A percentile compares a stretch with the other conserved stretches of the same genome.
Conservation (phyloP, 148 eudicot genomes). For the Dysphania ambrosioides region DNA sequence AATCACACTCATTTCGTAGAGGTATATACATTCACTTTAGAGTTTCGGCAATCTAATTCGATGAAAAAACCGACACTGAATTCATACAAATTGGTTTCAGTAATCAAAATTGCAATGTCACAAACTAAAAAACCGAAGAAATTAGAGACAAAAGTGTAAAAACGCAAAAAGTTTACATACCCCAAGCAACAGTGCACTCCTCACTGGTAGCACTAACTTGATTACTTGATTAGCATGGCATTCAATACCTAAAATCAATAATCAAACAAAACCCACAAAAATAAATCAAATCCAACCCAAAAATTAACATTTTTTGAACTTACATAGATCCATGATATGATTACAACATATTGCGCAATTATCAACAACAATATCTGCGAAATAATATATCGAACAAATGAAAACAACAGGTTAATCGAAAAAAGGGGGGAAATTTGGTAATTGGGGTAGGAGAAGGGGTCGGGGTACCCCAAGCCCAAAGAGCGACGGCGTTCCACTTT, state of each 20-base stretch:
- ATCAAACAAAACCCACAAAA: not conserved
- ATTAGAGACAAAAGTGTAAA: not conserved
- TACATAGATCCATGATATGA: conserved; percentile 94
- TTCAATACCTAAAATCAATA: conserved; percentile 60
- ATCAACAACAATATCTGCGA: conserved; percentile 79
- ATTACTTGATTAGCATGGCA: conserved; percentile 97
- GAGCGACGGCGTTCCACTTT: conserved; percentile 96
- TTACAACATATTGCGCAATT: conserved; percentile 92
- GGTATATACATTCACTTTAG: no score
- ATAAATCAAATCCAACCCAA: not conserved
- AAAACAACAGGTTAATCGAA: not conserved
- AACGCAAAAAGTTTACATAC: conserved; percentile 35
- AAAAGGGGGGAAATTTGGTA: not conserved
- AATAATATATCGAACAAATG: not conserved
- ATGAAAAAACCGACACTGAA: not conserved
- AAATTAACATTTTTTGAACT: conserved; percentile 23
- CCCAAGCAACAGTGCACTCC: conserved; percentile 98
- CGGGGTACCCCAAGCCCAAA: conserved; percentile 85
- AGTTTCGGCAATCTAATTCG: not conserved
- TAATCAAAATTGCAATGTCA: not conserved
- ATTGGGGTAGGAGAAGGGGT: not conserved
- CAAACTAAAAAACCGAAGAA: not conserved
- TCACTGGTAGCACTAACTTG: conserved; percentile 93
- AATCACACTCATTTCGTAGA: not conserved
- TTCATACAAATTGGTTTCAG: not conserved